Evolutionary conservation across 2,329 filamentous ascomycete species (phyloP), one percentile per base, ranked within the genome.

Genomic region (Chaetomium strumarium): DNA sequence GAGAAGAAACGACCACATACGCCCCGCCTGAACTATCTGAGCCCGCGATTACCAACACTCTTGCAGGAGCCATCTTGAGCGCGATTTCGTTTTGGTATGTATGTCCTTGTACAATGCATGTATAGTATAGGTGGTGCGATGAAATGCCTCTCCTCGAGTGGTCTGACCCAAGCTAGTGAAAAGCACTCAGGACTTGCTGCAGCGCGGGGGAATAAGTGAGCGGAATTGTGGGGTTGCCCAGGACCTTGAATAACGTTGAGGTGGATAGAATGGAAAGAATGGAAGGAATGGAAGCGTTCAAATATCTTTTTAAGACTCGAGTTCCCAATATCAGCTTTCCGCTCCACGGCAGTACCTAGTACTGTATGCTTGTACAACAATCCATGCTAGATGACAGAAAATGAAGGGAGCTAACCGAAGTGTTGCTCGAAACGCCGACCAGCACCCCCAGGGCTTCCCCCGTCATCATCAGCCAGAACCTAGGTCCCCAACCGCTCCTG

Each of bases 11-110:
- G 68, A n/a, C n/a, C n/a, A n/a, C n/a, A n/a, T 67, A 81, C 88
- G 90, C 90, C 73, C 90, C 90, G 64, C 90, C 90, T 29, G 90
- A 95, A 71, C 88, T 89, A 71, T 96, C 90, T 24, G 90, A 95
- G 57, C 90, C 90, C 46, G 90, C 90, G 63, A 96, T 87, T 16
- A 93, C 81, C 52, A 96, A 74, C 42, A 95, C 83, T 54, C 84
- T 72, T 49, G 43, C 36, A 16, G 54, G 51, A 3, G 44, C 45
- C 60, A 60, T 59, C 33, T 53, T 52, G 16, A 37, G n/a, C 12
- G 19, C 33, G 4, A 10, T 34, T 34, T 14, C 12, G 33, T 14
- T 34, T 34, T 34, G 11, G 4, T 34, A 34, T 14, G 33, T 34
- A 12, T 12, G 11, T 11, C 5, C 33, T 10, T 34, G 9, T 34